phyloP scores from a whole-genome alignment of 2,329 filamentous ascomycete species.

The Beauveria sp. region DNA sequence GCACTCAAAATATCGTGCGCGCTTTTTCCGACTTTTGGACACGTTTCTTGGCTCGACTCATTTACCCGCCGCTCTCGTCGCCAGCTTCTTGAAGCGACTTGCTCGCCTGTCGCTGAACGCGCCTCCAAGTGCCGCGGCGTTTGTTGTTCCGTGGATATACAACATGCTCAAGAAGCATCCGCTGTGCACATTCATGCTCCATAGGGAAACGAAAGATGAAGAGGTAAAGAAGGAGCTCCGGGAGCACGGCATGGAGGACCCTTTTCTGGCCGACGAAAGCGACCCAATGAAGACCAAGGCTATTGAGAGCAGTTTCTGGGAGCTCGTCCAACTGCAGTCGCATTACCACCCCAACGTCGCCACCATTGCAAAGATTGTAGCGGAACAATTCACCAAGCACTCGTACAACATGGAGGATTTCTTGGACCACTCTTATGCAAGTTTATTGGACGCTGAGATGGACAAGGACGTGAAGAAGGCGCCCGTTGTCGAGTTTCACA shows the following conservation, averaged over 20 bases:
- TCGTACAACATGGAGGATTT: constrained; percentile 96
- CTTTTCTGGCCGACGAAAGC: constrained; percentile 65
- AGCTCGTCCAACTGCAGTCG: constrained; percentile 79
- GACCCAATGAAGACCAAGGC: constrained; percentile 82
- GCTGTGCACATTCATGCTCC: constrained; percentile 91
- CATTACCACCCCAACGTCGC: constrained; percentile 98
- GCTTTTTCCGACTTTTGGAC: constrained; percentile 87
- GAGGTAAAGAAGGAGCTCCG: constrained; percentile 53
- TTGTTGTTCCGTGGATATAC: constrained; percentile 87
- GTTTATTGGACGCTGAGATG: constrained; percentile 76
- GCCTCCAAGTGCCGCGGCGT: constrained; percentile 82
- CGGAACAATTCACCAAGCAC: constrained; percentile 95
- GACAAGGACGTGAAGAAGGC: constrained; percentile 75
- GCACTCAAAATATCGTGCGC: constrained; percentile 88
- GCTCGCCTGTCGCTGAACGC: constrained; percentile 77
- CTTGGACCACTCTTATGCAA: constrained; percentile 84
- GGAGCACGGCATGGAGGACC: constrained; percentile 56
- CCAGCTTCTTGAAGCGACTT: constrained; percentile 94
- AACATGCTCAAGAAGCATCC: constrained; percentile 89
- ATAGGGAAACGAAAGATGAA: constrained; percentile 58
- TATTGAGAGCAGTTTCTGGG: constrained; percentile 91
- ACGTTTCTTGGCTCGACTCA: constrained; percentile 88
- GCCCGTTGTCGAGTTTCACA: constrained; percentile 88
- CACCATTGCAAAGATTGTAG: constrained; percentile 85
- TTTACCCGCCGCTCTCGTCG: constrained; percentile 81